These are phyloP conservation scores for Sideroxylon spinosum DNA, from an alignment of 179 eudicot species.

Conservation along the genomic window DNA sequence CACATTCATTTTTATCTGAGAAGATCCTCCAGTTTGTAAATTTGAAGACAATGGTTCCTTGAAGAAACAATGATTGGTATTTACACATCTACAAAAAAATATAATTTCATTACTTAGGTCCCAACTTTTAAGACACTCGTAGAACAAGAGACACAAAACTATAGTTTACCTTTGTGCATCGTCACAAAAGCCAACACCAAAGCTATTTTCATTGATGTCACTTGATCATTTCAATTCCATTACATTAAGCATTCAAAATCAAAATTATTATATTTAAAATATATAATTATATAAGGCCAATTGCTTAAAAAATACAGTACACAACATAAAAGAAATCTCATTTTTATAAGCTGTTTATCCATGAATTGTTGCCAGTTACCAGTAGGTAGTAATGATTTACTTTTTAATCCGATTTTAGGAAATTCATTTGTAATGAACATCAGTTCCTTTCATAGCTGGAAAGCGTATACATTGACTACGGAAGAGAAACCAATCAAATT, in stretches of 20 bases:
- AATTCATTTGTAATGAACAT: neutral
- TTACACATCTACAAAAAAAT: no score
- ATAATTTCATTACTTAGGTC: no score
- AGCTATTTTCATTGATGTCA: no score
- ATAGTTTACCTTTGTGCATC: no score
- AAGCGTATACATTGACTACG: neutral
- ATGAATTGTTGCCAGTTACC: neutral
- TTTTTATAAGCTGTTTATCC: neutral
- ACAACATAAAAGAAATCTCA: neutral
- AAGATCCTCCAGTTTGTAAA: no score
- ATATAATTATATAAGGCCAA: neutral
- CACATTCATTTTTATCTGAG: no score
- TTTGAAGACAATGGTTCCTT: no score
- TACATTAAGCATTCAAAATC: neutral
- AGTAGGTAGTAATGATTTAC: neutral
- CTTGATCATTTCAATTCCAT: neutral
- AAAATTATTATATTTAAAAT: neutral
- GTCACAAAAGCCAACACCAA: no score
- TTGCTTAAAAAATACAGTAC: conserved; percentile 19
- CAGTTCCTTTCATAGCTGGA: neutral
- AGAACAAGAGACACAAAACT: no score
- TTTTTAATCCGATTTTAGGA: neutral
- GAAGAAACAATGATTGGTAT: no score
- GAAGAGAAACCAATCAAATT: conserved; percentile 12
- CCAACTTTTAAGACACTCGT: no score